Base-by-base conservation (phyloP, 768 basidiomycete species). In the Rhizopogon vesiculosus region DNA sequence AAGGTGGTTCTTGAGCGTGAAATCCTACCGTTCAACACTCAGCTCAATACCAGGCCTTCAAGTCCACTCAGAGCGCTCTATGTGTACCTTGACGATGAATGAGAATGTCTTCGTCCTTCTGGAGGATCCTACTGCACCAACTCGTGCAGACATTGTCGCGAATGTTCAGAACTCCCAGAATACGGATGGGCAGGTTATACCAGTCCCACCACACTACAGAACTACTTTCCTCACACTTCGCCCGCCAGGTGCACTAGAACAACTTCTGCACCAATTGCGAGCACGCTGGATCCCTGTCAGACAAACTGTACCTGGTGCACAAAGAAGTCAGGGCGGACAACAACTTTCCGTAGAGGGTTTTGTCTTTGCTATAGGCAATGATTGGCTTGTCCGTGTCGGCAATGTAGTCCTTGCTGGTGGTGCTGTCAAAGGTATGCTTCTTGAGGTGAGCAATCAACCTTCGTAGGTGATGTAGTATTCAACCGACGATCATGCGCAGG, bases 351-450 rank as follows among this genome's bases (percentile, higher is more conserved):
- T 93, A 31, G 90, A 92, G 52, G 90, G 89, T 0, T 72, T 78
- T 51, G 76, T 88, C n/a, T 91, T 84, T 64, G 70, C 82, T 16
- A 89, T 93, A 52, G 90, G 90, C 1, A 85, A 74, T 38, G 90
- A 93, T 66, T 93, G 91, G 87, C 70, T 91, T 16, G 85, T 93
- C 8, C 79, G 90, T 15, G 82, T 84, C 35, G 90, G 90, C 8
- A 89, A 89, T 67, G 89, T 93, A 39, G 78, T 83, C 42, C 73
- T 90, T 18, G 81, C 86, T 19, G 88, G 89, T 19, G 89, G 89
- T 33, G 82, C 81, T 6, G 76, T 87, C 3, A 89, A 85, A 63
- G 90, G 90, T n/a, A 89, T 93, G 86, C 75, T 93, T 41, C 74
- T 93, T 28, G 90, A 93, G 83, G 90, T 89, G 56, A 56, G 71